Conservation (phyloP, 345 rosid genomes). For the Euphorbia peplus region DNA sequence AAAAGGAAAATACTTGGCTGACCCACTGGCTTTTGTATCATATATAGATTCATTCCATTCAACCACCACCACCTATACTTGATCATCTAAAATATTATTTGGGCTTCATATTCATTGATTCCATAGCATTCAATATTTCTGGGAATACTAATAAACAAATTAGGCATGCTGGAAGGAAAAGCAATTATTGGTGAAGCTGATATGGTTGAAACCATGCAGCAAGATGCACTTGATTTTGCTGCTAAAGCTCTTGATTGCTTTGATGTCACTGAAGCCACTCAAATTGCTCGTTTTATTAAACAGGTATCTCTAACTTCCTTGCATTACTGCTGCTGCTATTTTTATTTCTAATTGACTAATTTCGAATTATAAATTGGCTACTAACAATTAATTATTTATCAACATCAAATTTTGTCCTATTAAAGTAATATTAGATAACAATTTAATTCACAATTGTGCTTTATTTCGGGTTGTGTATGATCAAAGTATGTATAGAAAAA, state of each 20-base stretch:
- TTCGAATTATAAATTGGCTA: too few relatives aligned
- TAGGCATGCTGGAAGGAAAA: slow-evolving; percentile 78
- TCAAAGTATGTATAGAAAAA: too few relatives aligned
- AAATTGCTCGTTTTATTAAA: slow-evolving; percentile 72
- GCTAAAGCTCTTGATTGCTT: slow-evolving; percentile 76
- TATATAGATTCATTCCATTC: background rate
- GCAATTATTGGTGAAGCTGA: slow-evolving; percentile 75
- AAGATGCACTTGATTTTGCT: slow-evolving; percentile 62
- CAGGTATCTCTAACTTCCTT: too few relatives aligned
- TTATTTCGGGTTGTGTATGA: too few relatives aligned
- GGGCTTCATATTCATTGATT: background rate
- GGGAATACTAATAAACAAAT: too few relatives aligned
- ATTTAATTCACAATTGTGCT: too few relatives aligned
- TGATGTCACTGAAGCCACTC: slow-evolving; percentile 66
- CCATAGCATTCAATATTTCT: background rate
- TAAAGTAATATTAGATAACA: too few relatives aligned
- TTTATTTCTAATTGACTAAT: too few relatives aligned
- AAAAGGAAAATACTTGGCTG: slow-evolving; percentile 19
- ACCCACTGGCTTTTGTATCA: slow-evolving; percentile 7
- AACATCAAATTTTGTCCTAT: too few relatives aligned
- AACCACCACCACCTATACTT: background rate
- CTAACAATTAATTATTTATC: too few relatives aligned
- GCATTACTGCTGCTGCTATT: too few relatives aligned
- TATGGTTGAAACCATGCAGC: slow-evolving; percentile 77
- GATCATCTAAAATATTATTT: too few relatives aligned